Conservation (phyloP, 371 early-diverging fungal species). For the Dinochytrium kinnereticum region DNA sequence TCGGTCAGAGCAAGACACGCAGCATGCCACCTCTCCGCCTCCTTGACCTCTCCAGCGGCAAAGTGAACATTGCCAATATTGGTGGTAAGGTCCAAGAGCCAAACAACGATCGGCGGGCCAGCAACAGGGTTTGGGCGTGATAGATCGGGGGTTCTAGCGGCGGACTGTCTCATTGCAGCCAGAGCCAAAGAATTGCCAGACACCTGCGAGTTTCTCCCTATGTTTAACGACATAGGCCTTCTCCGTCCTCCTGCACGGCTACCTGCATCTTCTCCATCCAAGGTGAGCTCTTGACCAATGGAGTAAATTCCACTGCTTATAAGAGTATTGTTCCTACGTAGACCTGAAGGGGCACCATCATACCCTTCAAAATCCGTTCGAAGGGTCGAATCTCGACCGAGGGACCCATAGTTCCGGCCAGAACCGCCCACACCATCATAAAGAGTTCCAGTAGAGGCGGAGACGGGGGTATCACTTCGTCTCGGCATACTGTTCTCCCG, state of each 20-base stretch:
- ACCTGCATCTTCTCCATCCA: too few species aligned
- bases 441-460: background rate
- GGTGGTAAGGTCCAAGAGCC: conserved; percentile 46
- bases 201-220: background rate
- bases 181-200: background rate
- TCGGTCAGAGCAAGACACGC: conserved; percentile 42
- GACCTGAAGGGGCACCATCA: background rate
- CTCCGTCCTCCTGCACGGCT: too few species aligned
- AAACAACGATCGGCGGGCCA: conserved; percentile 51
- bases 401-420: background rate
- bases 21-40: conserved; percentile 46
- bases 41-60: conserved; percentile 38
- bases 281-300: background rate
- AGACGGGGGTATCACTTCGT: background rate
- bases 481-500: background rate
- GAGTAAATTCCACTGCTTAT: background rate
- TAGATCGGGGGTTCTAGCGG: conserved; percentile 4
- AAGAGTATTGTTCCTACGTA: background rate
- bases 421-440: background rate
- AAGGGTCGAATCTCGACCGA: background rate
- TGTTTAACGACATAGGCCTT: background rate
- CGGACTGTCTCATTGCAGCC: too few species aligned
- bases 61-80: conserved; percentile 46
- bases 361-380: background rate
- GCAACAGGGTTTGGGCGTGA: background rate